Percentiles rank a stretch among this genome's conserved stretches.
These are phyloP conservation scores for Penicillium steckii DNA, from an alignment of 495 filamentous ascomycete species.

Conservation along the genomic window DNA sequence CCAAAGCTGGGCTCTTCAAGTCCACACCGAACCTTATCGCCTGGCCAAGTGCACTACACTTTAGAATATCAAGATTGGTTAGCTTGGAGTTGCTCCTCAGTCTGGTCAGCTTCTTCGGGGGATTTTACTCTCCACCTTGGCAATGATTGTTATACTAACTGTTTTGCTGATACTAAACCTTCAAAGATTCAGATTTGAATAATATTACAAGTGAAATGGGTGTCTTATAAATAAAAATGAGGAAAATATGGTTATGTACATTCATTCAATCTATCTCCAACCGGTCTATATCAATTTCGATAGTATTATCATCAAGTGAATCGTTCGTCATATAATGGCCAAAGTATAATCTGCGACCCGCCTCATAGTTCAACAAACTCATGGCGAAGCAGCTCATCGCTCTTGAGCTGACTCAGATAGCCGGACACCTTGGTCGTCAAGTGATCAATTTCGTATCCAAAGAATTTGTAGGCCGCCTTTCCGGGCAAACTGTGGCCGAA, in stretches of 20 bases:
- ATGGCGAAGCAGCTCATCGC: conserved; percentile 26
- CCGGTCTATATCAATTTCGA: neutral
- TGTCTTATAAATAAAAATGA: neutral
- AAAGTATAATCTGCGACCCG: neutral
- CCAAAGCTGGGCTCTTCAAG: too few relatives aligned
- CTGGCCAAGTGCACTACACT: too few relatives aligned
- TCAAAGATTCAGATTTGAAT: too few relatives aligned
- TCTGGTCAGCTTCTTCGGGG: too few relatives aligned
- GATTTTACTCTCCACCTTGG: too few relatives aligned
- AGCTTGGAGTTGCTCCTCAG: too few relatives aligned
- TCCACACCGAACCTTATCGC: too few relatives aligned
- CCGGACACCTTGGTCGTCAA: conserved; percentile 43
- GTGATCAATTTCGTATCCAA: conserved; percentile 48
- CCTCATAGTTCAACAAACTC: conserved; percentile 42
- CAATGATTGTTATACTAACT: too few relatives aligned
- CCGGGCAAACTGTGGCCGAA: conserved; percentile 54
- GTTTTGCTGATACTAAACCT: too few relatives aligned
- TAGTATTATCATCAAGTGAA: neutral
- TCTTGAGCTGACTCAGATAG: conserved; percentile 40
- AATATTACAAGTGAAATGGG: too few relatives aligned
- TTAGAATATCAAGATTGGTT: too few relatives aligned
- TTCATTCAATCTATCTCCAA: neutral
- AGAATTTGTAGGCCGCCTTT: conserved; percentile 51
- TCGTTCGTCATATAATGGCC: neutral
- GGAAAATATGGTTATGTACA: neutral